Conservation (phyloP, 1,139 yeast genomes). For the Magnusiomyces clavatus region DNA sequence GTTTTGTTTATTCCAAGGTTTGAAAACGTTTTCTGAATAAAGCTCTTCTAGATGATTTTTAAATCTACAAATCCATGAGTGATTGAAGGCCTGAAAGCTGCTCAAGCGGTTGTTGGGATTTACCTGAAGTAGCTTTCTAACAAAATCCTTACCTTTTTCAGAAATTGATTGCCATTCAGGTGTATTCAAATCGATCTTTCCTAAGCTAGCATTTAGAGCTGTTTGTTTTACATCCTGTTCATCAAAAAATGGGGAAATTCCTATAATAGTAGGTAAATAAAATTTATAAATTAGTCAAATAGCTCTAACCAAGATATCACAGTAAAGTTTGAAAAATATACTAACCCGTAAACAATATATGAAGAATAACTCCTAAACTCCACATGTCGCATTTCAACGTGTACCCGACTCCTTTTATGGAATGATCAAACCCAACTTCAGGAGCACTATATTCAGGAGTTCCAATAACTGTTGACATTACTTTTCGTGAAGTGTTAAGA, state of each 20-base stretch:
- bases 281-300: too few species aligned
- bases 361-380: slow-evolving; percentile 56
- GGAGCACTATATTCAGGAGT: slow-evolving; percentile 67
- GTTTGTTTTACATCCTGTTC: slow-evolving; percentile 36
- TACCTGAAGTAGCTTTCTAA: slow-evolving; percentile 35
- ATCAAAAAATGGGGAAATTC: slow-evolving; percentile 55
- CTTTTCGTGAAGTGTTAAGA: slow-evolving; percentile 30
- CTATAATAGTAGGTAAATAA: slow-evolving; percentile 31
- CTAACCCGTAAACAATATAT: slow-evolving; percentile 38
- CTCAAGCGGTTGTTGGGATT: slow-evolving; percentile 36
- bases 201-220: slow-evolving; percentile 35
- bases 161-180: slow-evolving; percentile 39
- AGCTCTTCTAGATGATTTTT: slow-evolving; percentile 7
- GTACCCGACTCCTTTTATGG: slow-evolving; percentile 35
- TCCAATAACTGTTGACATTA: slow-evolving; percentile 51
- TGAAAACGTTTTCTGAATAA: neutral
- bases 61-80: slow-evolving; percentile 43
- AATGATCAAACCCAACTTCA: slow-evolving; percentile 43
- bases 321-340: too few species aligned
- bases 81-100: slow-evolving; percentile 35
- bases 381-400: slow-evolving; percentile 55
- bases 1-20: neutral
- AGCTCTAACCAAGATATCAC: too few species aligned
- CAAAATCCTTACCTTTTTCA: slow-evolving; percentile 39
- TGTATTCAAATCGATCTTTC: slow-evolving; percentile 36